A percentile compares a stretch with the other conserved stretches of the same genome.
These are phyloP conservation scores for Lyophyllum decastes DNA, from an alignment of 768 basidiomycete species.

Conservation along the genomic window DNA sequence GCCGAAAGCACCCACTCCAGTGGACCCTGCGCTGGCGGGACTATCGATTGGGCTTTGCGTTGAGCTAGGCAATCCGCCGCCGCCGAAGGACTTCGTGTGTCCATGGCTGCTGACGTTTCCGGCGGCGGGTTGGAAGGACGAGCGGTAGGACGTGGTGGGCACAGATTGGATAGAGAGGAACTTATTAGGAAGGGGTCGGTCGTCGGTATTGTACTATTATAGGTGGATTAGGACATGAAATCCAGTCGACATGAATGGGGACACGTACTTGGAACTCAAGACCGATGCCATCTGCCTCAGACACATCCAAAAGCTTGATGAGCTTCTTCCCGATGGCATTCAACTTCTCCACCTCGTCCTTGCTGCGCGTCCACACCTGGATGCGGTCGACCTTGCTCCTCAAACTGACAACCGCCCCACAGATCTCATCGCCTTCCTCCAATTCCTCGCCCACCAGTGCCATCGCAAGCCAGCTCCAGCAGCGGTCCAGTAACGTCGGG, in stretches of 20 bases:
- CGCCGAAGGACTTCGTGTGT: constrained; percentile 15
- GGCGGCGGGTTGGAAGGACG: constrained; percentile 53
- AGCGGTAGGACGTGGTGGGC: constrained; percentile 66
- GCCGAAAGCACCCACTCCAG: constrained; percentile 29
- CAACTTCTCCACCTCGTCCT: constrained; percentile 83
- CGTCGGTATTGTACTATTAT: constrained; percentile 81
- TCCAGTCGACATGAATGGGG: background rate
- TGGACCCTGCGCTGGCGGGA: constrained; percentile 13
- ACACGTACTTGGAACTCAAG: constrained; percentile 84
- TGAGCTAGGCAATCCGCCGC: background rate
- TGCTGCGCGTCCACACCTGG: constrained; percentile 86
- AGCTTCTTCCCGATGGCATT: constrained; percentile 85
- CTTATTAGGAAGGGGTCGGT: constrained; percentile 78
- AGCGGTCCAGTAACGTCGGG: constrained; percentile 75
- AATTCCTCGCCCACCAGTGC: constrained; percentile 87
- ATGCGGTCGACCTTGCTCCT: constrained; percentile 87
- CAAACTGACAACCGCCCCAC: constrained; percentile 85
- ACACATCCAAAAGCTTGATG: constrained; percentile 80
- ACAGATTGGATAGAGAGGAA: constrained; percentile 79
- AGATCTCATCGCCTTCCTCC: constrained; percentile 73
- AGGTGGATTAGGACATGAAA: background rate
- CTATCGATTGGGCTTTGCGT: constrained; percentile 5
- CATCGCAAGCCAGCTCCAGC: constrained; percentile 91
- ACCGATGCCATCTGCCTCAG: constrained; percentile 81
- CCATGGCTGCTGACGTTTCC: constrained; percentile 17